Base-by-base conservation (phyloP, 108 stramenopile species). In the Discostella stelligeroides region DNA sequence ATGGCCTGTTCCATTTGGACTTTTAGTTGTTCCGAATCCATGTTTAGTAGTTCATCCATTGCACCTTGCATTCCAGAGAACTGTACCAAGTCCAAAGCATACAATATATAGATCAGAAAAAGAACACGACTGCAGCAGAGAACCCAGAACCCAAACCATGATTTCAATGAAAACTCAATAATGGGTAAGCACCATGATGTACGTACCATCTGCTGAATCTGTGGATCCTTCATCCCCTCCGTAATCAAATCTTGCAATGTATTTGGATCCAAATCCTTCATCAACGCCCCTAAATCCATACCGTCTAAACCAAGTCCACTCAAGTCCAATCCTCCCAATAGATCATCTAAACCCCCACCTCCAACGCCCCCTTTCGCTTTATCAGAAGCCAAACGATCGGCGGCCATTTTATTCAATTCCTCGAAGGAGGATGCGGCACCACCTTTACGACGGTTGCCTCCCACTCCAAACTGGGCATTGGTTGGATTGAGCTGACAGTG, bases 1-100 rank as follows among this genome's bases (percentile, higher is more conserved):
- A 91, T 83, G 48, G 88, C 90, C 61, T 92, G 85, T 55, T 83
- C 53, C 89, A 95, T 95, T 73, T 86, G 85, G 25, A 51, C 49
- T 74, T 82, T 81, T 45, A 94, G 70, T 56, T 88, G 81, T 45
- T 90, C 88, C 7, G 86, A 81, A n/a, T 84, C 76, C 88, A 91
- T 90, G 21, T 95, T 85, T 4, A 80, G 75, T 58, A 92, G 70
- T 65, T 84, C 51, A 12, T 87, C 79, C 86, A 90, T 86, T 25
- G 84, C 83, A 23, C 83, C 81, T 70, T 69, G 57, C 78, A 69
- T 73, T 18, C 72, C 72, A 53, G 43, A 23, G 51, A 73, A 69
- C 72, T 73, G 34, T 5, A 34, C 3, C 34, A 34, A 5, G 34
- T 34, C 5, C 34, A 34, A 34, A 34, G 3, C 34, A 34, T 5